Evolutionary conservation across 2,329 filamentous ascomycete species (phyloP).

Genomic region (Colletotrichum sp.): DNA sequence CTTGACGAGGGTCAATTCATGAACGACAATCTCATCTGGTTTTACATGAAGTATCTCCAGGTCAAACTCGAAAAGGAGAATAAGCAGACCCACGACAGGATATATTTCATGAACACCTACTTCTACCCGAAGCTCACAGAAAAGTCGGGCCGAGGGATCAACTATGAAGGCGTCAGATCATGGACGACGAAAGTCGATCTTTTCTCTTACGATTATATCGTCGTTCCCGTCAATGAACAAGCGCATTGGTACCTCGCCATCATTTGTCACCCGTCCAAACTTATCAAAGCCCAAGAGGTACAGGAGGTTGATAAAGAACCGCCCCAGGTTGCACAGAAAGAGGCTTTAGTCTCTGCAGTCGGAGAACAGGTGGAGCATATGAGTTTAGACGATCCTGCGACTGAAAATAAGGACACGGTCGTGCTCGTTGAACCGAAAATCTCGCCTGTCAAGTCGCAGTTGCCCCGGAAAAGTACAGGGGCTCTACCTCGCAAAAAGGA

Average conservation of each 20-base stretch:
- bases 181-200: constrained; percentile 91
- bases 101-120: constrained; percentile 92
- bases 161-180: constrained; percentile 82
- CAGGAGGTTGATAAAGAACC: neutral
- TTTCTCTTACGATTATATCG: constrained; percentile 84
- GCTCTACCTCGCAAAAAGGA: constrained; percentile 45
- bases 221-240: constrained; percentile 90
- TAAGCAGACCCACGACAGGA: constrained; percentile 63
- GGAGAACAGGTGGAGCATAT: constrained; percentile 1
- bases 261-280: constrained; percentile 82
- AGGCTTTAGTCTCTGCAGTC: constrained; percentile 1
- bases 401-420: neutral
- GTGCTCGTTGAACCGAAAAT: neutral
- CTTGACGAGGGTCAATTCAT: constrained; percentile 86
- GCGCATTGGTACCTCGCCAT: constrained; percentile 95
- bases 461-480: constrained; percentile 12
- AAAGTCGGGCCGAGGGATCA: constrained; percentile 64
- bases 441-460: constrained; percentile 1
- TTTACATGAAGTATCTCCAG: constrained; percentile 82
- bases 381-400: neutral
- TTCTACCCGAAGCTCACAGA: constrained; percentile 83
- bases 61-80: constrained; percentile 59
- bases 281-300: constrained; percentile 44
- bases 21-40: constrained; percentile 91
- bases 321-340: constrained; percentile 8